Conservation (phyloP, 768 basidiomycete genomes). For the Baorangia bicolor region DNA sequence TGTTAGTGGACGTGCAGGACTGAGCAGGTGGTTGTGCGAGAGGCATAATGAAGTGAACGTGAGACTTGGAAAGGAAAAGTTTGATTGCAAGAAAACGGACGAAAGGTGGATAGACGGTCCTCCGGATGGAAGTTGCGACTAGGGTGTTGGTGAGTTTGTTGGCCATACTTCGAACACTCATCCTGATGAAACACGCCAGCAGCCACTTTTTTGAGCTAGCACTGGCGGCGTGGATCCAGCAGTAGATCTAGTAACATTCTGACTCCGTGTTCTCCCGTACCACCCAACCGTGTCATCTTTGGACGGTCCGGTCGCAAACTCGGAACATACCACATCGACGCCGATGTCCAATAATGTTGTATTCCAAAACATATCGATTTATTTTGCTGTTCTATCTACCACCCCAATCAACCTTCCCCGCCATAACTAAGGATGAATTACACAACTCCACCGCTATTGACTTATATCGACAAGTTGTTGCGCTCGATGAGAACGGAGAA, state of each 20-base stretch:
- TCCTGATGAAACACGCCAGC: not conserved
- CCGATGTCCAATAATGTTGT: not conserved
- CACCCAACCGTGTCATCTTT: not conserved
- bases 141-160: conserved; percentile 15
- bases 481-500: not conserved
- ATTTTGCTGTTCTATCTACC: not conserved
- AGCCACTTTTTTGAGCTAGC: not conserved
- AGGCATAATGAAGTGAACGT: conserved; percentile 92
- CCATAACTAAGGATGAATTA: not conserved
- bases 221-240: not conserved
- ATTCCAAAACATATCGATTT: not conserved
- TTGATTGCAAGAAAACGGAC: conserved; percentile 80
- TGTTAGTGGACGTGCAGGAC: conserved; percentile 62
- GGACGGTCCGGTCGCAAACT: not conserved
- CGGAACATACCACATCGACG: not conserved
- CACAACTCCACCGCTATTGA: not conserved
- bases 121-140: conserved; percentile 86
- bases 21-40: conserved; percentile 88
- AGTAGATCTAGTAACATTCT: not conserved
- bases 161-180: not conserved
- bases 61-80: conserved; percentile 77
- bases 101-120: conserved; percentile 95
- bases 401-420: not conserved
- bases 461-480: not conserved
- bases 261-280: not conserved